Evolutionary conservation across 176 grass and related monocot species (phyloP), one percentile per base, ranked within the genome.

Genomic region (Triticum dicoccoides): DNA sequence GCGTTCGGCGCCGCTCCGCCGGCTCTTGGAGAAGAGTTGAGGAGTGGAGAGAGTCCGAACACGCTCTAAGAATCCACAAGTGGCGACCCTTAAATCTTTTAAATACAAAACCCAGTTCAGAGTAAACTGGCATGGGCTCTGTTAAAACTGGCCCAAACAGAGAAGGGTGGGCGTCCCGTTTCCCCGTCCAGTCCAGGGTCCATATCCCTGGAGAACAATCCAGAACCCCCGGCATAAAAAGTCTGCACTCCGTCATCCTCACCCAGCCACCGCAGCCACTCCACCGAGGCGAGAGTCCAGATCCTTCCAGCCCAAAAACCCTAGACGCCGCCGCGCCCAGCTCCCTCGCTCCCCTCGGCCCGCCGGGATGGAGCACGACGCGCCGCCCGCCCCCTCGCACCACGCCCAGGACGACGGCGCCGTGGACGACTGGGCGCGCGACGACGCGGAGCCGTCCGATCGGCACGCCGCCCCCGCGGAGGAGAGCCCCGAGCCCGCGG

Each of bases 341-440:
- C 72, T 34, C 65, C 34, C 6, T 51, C 47, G 25, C 49, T 38
- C 12, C 27, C 35, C 6, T 11, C 34, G 3, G 80, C 27, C 38
- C 27, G 71, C 47, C 54, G 56, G 66, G 18, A 90, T 90, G 89
- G 85, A 91, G 68, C 85, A 87, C 59, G 69, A 73, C 77, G 69
- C 45, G 10, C 66, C 8, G 66, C 33, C 17, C n/a, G 70, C 4
- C 38, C 62, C 61, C 14, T 8, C 61, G 23, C 78, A 47, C 38
- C 78, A 52, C 59, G 27, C 71, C 80, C 71, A 42, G 32, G 84
- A 81, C 15, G 90, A 52, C 15, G 68, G 59, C 75, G 45, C 76
- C 67, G 76, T 82, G 45, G 87, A 89, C 41, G 94, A 96, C 33
- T 96, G 94, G 94, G 92, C 87, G 30, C 77, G 81, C n/a, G 94